These are phyloP conservation scores for Malus sieversii DNA, from an alignment of 306 rosid genomes.

Conservation along the genomic window DNA sequence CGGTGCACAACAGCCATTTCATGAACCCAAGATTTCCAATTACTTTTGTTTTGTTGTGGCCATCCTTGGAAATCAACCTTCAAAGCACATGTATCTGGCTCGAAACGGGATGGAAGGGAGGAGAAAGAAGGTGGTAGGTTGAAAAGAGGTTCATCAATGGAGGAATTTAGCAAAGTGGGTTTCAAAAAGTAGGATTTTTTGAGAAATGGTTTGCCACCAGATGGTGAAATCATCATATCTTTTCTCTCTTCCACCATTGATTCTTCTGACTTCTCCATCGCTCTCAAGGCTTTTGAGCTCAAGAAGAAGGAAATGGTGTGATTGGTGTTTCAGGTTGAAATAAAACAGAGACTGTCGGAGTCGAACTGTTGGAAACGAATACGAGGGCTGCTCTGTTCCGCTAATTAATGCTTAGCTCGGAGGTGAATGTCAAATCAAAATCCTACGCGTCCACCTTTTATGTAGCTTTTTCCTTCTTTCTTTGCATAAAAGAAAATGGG, in stretches of 20 bases:
- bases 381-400: too few species aligned
- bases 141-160: not conserved
- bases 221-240: conserved; percentile 37
- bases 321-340: too few species aligned
- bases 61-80: conserved; percentile 20
- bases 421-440: too few species aligned
- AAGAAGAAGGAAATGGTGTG: not conserved
- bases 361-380: too few species aligned
- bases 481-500: too few species aligned
- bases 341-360: too few species aligned
- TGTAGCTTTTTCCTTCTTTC: too few species aligned
- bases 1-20: conserved; percentile 17
- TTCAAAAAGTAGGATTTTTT: conserved; percentile 34
- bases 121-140: not conserved
- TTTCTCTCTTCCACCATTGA: conserved; percentile 24
- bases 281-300: not conserved
- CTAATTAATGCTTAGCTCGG: too few species aligned
- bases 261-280: not conserved
- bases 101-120: not conserved
- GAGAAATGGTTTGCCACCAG: conserved; percentile 21
- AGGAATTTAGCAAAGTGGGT: conserved; percentile 5
- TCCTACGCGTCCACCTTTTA: too few species aligned
- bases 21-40: conserved; percentile 37
- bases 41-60: not conserved
- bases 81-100: conserved; percentile 12